Evolutionary conservation across 345 rosid genomes (phyloP), one percentile per base, ranked within the genome.

Genomic region (Aurinia saxatilis): DNA sequence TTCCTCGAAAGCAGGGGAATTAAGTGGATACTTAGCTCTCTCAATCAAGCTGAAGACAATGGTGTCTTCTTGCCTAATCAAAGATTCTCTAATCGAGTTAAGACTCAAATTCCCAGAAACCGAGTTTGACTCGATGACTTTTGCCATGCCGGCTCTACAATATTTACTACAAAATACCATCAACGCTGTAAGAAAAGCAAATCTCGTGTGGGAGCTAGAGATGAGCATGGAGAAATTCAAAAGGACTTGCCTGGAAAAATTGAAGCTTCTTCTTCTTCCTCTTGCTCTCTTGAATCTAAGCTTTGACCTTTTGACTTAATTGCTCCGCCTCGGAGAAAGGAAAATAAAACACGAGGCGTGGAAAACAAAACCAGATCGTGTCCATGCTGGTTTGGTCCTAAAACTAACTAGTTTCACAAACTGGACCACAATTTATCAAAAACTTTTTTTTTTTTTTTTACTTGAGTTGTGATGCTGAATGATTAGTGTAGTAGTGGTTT

Each of bases 41-140:
- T 89, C 95, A n/a, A 92, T 78, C 40, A 89, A 74, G 66, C 75
- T 64, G 71, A 84, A 86, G 23, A 92, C 63, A 60, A 92, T 85
- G 7, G 86, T 75, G 19, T 92, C 96, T 75, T 92, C 98, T 70
- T 89, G 95, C 65, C 90, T 82, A 41, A 78, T 72, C 77, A 92
- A 73, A 13, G 87, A 79, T 33, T 83, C 79, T 15, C 98, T 77
- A 17, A 85, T 78, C 18, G 63, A 60, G 5, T 79, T 88, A 35
- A 92, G 87, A 5, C 82, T 80, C 64, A 76, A 64, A 5, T 19
- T 33, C 2, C 2, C 40, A 30, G 63, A 47, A 23, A 3, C 57
- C 17, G 35, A 50, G 16, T 57, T 74, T 3, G 70, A 68, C 46
- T 56, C 65, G 33, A 35, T 23, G 41, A 50, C 70, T 63, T 23